phyloP scores from a whole-genome alignment of 257 asterid species.

The Cruciata laevipes region DNA sequence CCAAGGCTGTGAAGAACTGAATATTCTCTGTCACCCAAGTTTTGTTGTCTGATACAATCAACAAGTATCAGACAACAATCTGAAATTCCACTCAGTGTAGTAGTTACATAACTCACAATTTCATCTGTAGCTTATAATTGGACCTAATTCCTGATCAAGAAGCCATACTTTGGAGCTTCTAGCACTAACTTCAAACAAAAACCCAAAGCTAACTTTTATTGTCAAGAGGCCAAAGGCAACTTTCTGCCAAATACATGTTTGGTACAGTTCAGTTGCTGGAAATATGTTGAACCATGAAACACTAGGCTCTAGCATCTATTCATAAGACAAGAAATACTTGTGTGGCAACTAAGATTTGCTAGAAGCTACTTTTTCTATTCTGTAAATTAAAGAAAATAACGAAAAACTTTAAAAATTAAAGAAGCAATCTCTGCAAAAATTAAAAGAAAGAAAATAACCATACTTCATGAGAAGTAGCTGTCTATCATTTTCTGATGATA shows the following conservation, averaged over 20 bases:
- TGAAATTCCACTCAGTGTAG: not conserved
- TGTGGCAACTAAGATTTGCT: not conserved
- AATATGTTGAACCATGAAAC: not conserved
- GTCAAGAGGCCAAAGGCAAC: not conserved
- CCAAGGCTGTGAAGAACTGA: not conserved
- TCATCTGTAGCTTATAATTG: too few relatives aligned
- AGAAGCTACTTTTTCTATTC: not conserved
- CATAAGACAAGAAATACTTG: not conserved
- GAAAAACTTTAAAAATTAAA: not conserved
- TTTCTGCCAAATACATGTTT: not conserved
- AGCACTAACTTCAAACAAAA: not conserved
- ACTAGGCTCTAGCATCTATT: not conserved
- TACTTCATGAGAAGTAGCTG: slow-evolving; percentile 90
- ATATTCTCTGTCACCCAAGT: not conserved
- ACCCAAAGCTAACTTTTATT: not conserved
- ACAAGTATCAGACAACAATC: not conserved
- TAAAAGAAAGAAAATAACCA: slow-evolving; percentile 4
- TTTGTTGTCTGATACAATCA: not conserved
- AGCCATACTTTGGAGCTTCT: not conserved
- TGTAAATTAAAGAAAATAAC: not conserved
- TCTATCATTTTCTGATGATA: slow-evolving; percentile 86
- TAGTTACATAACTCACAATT: too few relatives aligned
- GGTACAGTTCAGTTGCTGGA: not conserved
- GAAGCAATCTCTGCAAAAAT: not conserved
- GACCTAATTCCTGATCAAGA: not conserved